Evolutionary conservation across 768 basidiomycete genomes (phyloP).

Genomic region (Mycena rosella): DNA sequence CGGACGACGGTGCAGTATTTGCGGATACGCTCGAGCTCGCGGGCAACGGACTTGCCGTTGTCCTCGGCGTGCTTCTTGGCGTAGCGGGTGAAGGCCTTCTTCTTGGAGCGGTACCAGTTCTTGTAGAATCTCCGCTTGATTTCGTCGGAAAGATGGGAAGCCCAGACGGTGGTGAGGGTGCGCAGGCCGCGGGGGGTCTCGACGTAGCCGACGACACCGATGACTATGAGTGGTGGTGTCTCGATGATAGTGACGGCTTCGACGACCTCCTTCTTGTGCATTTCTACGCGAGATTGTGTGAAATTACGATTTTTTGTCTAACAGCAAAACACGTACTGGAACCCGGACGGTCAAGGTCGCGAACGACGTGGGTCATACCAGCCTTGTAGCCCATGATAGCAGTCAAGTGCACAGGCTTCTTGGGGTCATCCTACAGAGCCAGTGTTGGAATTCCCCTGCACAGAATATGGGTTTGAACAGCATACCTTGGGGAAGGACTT

Average conservation of each 20-base stretch:
- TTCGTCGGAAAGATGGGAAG: constrained; percentile 97
- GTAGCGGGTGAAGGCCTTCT: constrained; percentile 99
- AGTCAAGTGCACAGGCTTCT: constrained; percentile 98
- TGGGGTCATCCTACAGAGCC: constrained; percentile 90
- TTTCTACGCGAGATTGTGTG: constrained; percentile 69
- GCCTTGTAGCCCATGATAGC: constrained; percentile 99
- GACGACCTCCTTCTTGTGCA: constrained; percentile 99
- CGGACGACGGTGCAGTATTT: constrained; percentile 99
- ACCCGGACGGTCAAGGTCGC: constrained; percentile 98
- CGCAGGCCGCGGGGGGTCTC: constrained; percentile 99
- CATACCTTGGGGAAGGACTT: constrained; percentile 98
- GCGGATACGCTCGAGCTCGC: constrained; percentile 99
- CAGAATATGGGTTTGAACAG: constrained; percentile 27
- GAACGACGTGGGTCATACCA: constrained; percentile 99
- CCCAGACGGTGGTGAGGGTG: constrained; percentile 99
- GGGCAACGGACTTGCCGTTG: constrained; percentile 89
- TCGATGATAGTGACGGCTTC: constrained; percentile 97
- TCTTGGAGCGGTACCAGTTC: constrained; percentile 99
- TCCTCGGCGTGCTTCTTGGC: constrained; percentile 99
- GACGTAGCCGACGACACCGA: constrained; percentile 99
- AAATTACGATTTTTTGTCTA: background rate
- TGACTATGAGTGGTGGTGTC: constrained; percentile 95
- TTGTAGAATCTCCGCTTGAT: constrained; percentile 99
- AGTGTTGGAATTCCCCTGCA: constrained; percentile 4
- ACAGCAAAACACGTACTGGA: constrained; percentile 83